Base-by-base conservation (phyloP, 371 early-diverging fungal species). In the Apophysomyces elegans region DNA sequence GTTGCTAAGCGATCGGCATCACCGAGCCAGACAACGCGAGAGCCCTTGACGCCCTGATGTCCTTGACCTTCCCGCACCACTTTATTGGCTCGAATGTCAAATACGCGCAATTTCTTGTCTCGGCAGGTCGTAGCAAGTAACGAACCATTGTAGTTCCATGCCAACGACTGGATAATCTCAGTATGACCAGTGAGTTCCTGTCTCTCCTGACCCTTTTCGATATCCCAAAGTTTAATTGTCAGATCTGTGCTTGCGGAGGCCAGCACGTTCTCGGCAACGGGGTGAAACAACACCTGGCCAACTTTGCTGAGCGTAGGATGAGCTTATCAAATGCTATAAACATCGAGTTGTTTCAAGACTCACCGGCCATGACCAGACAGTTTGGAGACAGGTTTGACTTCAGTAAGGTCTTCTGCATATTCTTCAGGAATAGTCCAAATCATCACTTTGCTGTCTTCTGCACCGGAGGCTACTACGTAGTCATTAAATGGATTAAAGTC, bases 401-500 rank as follows among this genome's bases (percentile, higher is more conserved):
- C 87, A 59, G 85, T 85, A 59, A 79, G 79, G 18, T 76, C 77
- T 67, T 91, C 91, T 43, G 84, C 88, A 65, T 88, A 86, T 69
- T 87, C 81, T 62, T 93, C 92, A 5, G 97, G 97, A 67, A 99
- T 93, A 16, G 78, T 86, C 96, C 99, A 99, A 54, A 98, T 86
- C 95, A 96, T 95, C 39, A 95, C 93, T 77, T 92, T 96, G 81
- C 91, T 88, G 78, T 99, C 99, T 76, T 99, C 99, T 11, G 96
- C 84, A 60, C 90, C 92, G 16, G 96, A 97, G 35, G 95, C 95
- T 64, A 95, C 81, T 43, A 95, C 79, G 74, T 92, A 83, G 77
- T 97, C 97, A 67, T 98, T 98, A 84, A 97, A 99, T 21, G 98
- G 99, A 65, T 96, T 94, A 66, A 97, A 99, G 73, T 95, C 96